A percentile compares a stretch with the other conserved stretches of the same genome.
phyloP scores from a whole-genome alignment of 2,329 filamentous ascomycete species.

The Ascochyta rabiei region DNA sequence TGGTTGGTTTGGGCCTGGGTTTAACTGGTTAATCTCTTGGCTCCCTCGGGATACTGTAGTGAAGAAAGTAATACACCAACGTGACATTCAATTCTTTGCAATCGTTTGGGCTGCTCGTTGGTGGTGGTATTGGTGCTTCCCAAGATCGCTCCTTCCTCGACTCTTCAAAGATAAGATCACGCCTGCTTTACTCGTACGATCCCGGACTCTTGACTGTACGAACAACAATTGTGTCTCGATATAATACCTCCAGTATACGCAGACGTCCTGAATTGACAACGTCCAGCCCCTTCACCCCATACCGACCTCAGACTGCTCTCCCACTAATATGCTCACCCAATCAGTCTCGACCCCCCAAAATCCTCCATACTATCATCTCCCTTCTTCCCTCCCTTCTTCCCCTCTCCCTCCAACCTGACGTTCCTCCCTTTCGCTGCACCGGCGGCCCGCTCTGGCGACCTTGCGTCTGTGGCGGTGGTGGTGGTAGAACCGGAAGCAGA shows the following conservation, averaged over 20 bases:
- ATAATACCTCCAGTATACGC: no score
- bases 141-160: neutral
- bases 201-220: neutral
- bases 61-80: conserved; percentile 31
- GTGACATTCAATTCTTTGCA: neutral
- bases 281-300: neutral
- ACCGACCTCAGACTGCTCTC: neutral
- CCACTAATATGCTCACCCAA: neutral
- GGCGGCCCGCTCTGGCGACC: conserved; percentile 9
- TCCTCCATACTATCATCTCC: conserved; percentile 44
- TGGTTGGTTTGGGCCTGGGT: conserved; percentile 20
- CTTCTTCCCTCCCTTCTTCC: conserved; percentile 21
- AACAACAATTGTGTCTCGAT: no score
- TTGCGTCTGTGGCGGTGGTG: neutral
- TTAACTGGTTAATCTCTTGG: conserved; percentile 19
- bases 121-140: neutral
- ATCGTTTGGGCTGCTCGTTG: neutral
- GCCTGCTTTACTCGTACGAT: neutral
- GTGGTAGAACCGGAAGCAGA: neutral
- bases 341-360: conserved; percentile 38
- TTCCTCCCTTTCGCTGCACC: conserved; percentile 41
- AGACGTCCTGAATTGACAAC: neutral
- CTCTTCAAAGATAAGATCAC: neutral
- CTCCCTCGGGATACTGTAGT: conserved; percentile 35
- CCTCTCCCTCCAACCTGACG: conserved; percentile 23